Evolutionary conservation across 768 basidiomycete species (phyloP).

Genomic region (Pleurotus tuoliensis): DNA sequence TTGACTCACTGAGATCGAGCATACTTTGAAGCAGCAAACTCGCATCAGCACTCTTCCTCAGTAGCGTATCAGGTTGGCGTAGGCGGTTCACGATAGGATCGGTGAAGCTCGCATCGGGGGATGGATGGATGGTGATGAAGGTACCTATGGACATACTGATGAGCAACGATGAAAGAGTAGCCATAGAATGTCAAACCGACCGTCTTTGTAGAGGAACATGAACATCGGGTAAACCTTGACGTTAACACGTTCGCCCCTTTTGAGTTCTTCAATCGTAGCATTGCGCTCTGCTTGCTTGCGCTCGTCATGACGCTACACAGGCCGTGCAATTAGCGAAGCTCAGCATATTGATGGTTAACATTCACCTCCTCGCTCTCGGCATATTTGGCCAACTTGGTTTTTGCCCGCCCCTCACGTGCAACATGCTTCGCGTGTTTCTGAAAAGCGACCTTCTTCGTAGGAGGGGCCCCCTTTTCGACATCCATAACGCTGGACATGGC

Average conservation of each 20-base stretch:
- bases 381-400: background rate
- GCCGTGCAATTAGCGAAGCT: too few relatives aligned
- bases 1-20: constrained; percentile 49
- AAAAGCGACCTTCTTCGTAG: background rate
- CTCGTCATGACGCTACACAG: background rate
- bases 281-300: constrained; percentile 20
- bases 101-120: constrained; percentile 42
- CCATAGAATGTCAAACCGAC: constrained; percentile 25
- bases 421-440: background rate
- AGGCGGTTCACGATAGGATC: constrained; percentile 57
- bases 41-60: constrained; percentile 61
- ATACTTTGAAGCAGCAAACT: constrained; percentile 67
- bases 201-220: constrained; percentile 65
- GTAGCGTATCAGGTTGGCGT: constrained; percentile 51
- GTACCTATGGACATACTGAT: constrained; percentile 38
- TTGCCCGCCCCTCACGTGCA: too few relatives aligned
- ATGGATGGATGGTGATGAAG: constrained; percentile 56
- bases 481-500: constrained; percentile 7
- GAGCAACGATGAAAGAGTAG: too few relatives aligned
- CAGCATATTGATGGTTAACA: too few relatives aligned
- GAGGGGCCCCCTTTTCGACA: constrained; percentile 8
- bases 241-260: constrained; percentile 50
- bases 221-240: constrained; percentile 61
- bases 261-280: constrained; percentile 26
- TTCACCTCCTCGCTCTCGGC: constrained; percentile 8